Conservation (phyloP, 1,284 basidiomycete species). For the Gomphus bonarii region DNA sequence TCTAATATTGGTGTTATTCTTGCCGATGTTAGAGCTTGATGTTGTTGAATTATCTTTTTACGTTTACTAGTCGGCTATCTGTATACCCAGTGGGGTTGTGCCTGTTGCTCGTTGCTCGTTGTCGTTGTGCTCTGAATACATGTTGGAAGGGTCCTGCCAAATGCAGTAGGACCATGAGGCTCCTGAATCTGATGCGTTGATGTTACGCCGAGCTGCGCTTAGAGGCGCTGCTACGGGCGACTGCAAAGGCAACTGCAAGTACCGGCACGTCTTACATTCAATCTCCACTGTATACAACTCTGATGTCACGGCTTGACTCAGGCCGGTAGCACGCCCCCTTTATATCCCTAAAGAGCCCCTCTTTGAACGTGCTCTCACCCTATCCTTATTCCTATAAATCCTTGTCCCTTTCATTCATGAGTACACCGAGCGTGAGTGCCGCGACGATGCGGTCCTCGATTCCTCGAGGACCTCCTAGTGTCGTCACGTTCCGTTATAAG, state of each 20-base stretch:
- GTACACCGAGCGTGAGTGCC: not conserved
- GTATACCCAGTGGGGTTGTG: no score
- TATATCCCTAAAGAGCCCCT: not conserved
- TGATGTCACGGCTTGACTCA: slow-evolving; percentile 10
- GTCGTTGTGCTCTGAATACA: not conserved
- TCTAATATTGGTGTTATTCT: no score
- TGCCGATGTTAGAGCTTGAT: no score
- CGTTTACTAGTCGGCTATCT: no score
- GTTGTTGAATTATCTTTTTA: no score
- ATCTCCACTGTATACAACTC: not conserved
- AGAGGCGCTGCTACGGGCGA: not conserved
- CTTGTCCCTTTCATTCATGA: slow-evolving; percentile 2
- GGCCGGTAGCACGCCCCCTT: not conserved
- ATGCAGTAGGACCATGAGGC: not conserved
- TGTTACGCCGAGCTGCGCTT: not conserved
- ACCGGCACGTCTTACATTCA: not conserved
- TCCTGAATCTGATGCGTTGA: not conserved
- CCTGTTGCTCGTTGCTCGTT: not conserved
- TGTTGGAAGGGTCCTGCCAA: not conserved
- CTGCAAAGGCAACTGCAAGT: not conserved
- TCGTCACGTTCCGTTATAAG: slow-evolving; percentile 10
- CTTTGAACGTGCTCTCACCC: not conserved
- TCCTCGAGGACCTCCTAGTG: slow-evolving; percentile 4
- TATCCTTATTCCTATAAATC: slow-evolving; percentile 1
- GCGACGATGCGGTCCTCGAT: slow-evolving; percentile 4